phyloP scores from a whole-genome alignment of 2,329 filamentous ascomycete genomes.

The Pseudogymnoascus sp. region DNA sequence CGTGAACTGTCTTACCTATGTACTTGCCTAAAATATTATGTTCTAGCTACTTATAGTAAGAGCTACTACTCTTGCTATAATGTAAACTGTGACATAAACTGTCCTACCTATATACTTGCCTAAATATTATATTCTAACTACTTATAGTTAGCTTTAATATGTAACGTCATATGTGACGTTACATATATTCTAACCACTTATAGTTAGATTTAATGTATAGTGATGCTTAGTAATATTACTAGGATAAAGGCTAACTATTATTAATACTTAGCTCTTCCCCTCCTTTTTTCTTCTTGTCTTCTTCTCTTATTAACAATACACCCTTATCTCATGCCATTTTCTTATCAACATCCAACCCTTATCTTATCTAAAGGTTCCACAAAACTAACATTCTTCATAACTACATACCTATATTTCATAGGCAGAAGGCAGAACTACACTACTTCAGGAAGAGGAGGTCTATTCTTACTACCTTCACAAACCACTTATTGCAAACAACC shows the following conservation, averaged over 20 bases:
- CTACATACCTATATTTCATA: neutral
- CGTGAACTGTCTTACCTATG: too few relatives aligned
- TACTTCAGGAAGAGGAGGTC: neutral
- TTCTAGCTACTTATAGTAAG: too few relatives aligned
- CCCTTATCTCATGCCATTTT: neutral
- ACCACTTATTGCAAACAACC: neutral
- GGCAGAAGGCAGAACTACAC: neutral
- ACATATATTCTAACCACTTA: too few relatives aligned
- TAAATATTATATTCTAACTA: too few relatives aligned
- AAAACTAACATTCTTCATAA: neutral
- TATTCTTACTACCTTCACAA: neutral
- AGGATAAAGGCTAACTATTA: neutral
- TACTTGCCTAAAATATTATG: too few relatives aligned
- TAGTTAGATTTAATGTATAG: neutral
- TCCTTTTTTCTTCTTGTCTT: neutral
- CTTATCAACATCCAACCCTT: neutral
- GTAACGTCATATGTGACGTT: too few relatives aligned
- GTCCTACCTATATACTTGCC: too few relatives aligned
- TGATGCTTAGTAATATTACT: neutral
- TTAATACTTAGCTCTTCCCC: slow-evolving; percentile 1
- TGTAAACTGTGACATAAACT: too few relatives aligned
- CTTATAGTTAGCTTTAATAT: too few relatives aligned
- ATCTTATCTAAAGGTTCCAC: neutral
- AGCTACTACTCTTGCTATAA: too few relatives aligned
- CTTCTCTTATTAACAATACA: neutral